Conservation (phyloP, 805 yeast genomes). For the Blastobotrys americana region DNA sequence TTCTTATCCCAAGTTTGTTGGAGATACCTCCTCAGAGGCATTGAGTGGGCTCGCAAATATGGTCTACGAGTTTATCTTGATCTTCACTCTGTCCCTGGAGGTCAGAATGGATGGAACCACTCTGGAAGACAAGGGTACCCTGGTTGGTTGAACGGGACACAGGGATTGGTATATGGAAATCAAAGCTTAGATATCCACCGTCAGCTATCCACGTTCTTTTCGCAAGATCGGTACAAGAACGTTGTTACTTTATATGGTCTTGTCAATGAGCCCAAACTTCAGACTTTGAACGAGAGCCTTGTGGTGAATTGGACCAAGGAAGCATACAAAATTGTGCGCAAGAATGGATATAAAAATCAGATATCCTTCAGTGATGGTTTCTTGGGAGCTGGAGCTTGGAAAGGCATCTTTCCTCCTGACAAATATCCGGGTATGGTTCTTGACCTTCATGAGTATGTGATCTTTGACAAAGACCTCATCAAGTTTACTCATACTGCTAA, state of each 20-base stretch:
- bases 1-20: conserved; percentile 56
- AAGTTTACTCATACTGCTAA: conserved; percentile 28
- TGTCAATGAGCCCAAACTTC: conserved; percentile 63
- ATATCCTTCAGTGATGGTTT: conserved; percentile 75
- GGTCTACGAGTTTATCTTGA: conserved; percentile 67
- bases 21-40: conserved; percentile 53
- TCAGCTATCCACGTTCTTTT: conserved; percentile 54
- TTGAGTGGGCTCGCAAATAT: conserved; percentile 58
- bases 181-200: conserved; percentile 47
- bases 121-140: conserved; percentile 54
- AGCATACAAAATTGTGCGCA: conserved; percentile 49
- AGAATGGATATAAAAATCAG: conserved; percentile 43
- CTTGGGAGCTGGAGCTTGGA: conserved; percentile 54
- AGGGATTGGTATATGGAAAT: conserved; percentile 37
- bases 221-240: conserved; percentile 51
- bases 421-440: conserved; percentile 57
- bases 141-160: conserved; percentile 38
- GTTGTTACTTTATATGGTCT: conserved; percentile 73
- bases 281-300: conserved; percentile 46
- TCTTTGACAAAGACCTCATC: conserved; percentile 39
- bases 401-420: conserved; percentile 40
- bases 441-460: conserved; percentile 85
- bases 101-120: conserved; percentile 82
- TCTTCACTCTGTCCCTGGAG: conserved; percentile 75
- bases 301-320: conserved; percentile 49